phyloP scores from a whole-genome alignment of 306 rosid genomes.

The Cucumis melo region DNA sequence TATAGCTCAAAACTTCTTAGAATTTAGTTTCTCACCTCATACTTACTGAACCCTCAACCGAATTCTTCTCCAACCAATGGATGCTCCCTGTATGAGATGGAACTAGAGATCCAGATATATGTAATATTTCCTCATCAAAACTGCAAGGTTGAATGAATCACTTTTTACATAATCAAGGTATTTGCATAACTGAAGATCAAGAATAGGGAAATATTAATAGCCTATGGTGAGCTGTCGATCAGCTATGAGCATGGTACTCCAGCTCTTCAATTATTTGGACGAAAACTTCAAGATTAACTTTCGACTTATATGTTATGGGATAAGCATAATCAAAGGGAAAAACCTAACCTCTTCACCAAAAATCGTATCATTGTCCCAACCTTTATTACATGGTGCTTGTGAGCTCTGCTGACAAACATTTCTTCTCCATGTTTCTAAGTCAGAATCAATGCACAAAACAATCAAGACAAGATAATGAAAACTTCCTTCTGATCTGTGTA shows the following conservation, averaged over 20 bases:
- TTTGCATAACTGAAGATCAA: background rate
- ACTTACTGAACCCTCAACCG: constrained; percentile 20
- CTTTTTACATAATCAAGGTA: background rate
- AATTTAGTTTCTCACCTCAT: constrained; percentile 28
- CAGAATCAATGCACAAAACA: constrained; percentile 11
- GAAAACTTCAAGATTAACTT: background rate
- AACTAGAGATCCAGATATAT: constrained; percentile 51
- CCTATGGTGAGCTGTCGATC: background rate
- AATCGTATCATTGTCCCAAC: constrained; percentile 57
- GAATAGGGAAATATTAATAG: background rate
- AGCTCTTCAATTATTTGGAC: background rate
- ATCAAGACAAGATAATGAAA: background rate
- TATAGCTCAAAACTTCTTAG: background rate
- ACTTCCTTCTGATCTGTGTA: background rate
- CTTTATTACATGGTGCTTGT: constrained; percentile 73
- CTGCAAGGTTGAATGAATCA: constrained; percentile 33
- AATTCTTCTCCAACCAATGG: constrained; percentile 47
- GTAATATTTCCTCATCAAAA: constrained; percentile 64
- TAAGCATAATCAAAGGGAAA: constrained; percentile 1
- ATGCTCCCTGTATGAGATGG: constrained; percentile 63
- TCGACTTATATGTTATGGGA: background rate
- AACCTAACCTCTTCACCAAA: constrained; percentile 61
- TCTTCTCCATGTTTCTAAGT: constrained; percentile 53
- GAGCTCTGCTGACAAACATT: constrained; percentile 41
- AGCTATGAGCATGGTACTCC: background rate